These are phyloP conservation scores for Silene latifolia DNA, from an alignment of 148 eudicot genomes.

Conservation along the genomic window DNA sequence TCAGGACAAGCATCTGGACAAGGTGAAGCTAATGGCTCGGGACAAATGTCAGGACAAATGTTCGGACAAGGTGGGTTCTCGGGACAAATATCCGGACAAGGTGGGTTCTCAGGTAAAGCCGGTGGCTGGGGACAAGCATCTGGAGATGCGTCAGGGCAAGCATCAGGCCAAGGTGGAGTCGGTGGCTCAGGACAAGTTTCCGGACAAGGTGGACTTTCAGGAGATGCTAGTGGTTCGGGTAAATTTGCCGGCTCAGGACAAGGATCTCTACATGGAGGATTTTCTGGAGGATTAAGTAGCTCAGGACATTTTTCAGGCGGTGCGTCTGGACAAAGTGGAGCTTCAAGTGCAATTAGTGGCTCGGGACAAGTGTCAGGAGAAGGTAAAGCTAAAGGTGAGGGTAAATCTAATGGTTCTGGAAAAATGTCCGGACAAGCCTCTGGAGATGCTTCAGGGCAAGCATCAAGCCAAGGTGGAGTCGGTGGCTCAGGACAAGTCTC, in stretches of 20 bases:
- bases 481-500: not conserved
- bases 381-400: not conserved
- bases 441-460: not conserved
- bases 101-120: not conserved
- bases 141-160: not conserved
- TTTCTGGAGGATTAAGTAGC: not conserved
- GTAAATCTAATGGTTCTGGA: not conserved
- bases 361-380: not conserved
- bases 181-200: not conserved
- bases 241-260: not conserved
- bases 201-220: not conserved
- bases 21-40: not conserved
- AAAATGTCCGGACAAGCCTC: not conserved
- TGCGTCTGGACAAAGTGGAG: not conserved
- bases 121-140: not conserved
- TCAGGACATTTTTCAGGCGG: not conserved
- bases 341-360: not conserved
- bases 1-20: not conserved
- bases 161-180: not conserved
- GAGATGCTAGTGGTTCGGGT: not conserved
- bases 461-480: not conserved
- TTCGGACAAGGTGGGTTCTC: not conserved
- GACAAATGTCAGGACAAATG: not conserved
- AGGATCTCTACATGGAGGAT: not conserved
- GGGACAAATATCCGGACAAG: not conserved